Percentiles rank a stretch among this genome's conserved stretches.
Evolutionary conservation across 2,329 filamentous ascomycete species (phyloP).

Genomic region (Macrophomina tecta): DNA sequence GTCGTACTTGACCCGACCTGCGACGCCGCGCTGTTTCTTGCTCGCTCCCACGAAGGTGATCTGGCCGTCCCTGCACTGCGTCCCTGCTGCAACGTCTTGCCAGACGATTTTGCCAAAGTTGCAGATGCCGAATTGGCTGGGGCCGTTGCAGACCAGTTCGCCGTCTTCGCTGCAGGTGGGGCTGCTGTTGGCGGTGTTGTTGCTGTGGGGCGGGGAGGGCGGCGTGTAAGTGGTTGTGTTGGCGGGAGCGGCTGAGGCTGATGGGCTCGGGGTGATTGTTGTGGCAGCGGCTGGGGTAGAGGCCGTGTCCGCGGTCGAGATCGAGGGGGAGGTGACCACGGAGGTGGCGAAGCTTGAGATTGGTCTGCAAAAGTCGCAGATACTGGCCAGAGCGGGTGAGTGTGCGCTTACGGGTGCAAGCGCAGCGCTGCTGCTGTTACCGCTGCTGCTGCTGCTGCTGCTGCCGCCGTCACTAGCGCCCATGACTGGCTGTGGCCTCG

Average conservation of each 20-base stretch:
- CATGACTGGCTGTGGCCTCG: background rate
- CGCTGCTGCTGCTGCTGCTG: background rate
- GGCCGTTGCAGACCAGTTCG: constrained; percentile 30
- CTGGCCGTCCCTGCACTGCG: constrained; percentile 40
- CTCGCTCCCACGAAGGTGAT: constrained; percentile 31
- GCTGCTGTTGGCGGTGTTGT: background rate
- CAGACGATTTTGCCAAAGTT: constrained; percentile 30
- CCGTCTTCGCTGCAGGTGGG: constrained; percentile 22
- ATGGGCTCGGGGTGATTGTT: too few relatives aligned
- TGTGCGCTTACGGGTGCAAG: background rate
- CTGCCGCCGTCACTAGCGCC: background rate
- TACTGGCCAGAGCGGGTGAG: background rate
- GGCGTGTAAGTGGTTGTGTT: background rate
- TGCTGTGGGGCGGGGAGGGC: background rate
- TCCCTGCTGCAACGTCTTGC: constrained; percentile 42
- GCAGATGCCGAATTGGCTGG: constrained; percentile 31
- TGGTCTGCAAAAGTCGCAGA: background rate
- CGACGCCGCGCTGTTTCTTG: background rate
- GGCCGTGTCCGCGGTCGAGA: background rate
- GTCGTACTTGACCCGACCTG: background rate
- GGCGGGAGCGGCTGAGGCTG: background rate
- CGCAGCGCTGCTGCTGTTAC: background rate
- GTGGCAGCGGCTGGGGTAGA: background rate
- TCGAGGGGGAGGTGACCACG: background rate
- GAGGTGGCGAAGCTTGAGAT: constrained; percentile 4